These are phyloP conservation scores for Leccinum barrowsii DNA, from an alignment of 768 basidiomycete species.

Conservation along the genomic window DNA sequence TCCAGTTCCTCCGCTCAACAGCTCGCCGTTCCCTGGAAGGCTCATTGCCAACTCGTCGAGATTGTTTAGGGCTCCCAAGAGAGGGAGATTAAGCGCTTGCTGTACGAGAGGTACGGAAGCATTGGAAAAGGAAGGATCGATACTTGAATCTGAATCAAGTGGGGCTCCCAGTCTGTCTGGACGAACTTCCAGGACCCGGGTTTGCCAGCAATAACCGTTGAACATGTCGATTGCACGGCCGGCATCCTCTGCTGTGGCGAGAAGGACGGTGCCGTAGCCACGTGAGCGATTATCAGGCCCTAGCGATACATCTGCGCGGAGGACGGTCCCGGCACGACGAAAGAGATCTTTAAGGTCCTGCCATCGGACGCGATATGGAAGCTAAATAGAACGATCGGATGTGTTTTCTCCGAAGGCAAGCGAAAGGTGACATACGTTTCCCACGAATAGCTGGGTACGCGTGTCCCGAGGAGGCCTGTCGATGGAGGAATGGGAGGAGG, in stretches of 20 bases:
- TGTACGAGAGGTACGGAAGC: slow-evolving; percentile 20
- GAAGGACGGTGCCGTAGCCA: slow-evolving; percentile 92
- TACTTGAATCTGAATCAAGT: slow-evolving; percentile 22
- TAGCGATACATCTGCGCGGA: slow-evolving; percentile 73
- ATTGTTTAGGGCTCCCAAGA: slow-evolving; percentile 10
- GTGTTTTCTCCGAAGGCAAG: background rate
- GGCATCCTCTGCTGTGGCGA: slow-evolving; percentile 93
- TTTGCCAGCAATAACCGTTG: slow-evolving; percentile 97
- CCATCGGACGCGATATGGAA: slow-evolving; percentile 97
- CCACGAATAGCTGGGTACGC: slow-evolving; percentile 92
- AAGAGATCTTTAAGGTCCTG: slow-evolving; percentile 99
- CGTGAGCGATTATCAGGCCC: slow-evolving; percentile 89
- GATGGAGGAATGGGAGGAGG: slow-evolving; percentile 54
- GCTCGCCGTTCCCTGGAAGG: slow-evolving; percentile 20
- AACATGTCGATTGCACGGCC: slow-evolving; percentile 93
- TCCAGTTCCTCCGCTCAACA: slow-evolving; percentile 27
- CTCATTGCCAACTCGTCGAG: slow-evolving; percentile 17
- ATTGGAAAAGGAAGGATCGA: slow-evolving; percentile 10
- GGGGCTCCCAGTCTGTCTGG: slow-evolving; percentile 65
- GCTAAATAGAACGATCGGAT: slow-evolving; percentile 40
- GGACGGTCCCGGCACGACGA: slow-evolving; percentile 87
- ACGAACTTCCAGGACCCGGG: slow-evolving; percentile 85
- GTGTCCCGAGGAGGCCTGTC: slow-evolving; percentile 72
- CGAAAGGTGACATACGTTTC: slow-evolving; percentile 64
- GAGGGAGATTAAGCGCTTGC: slow-evolving; percentile 14